Base-by-base conservation (phyloP, 805 yeast genomes). In the Kuraishia piskuri region DNA sequence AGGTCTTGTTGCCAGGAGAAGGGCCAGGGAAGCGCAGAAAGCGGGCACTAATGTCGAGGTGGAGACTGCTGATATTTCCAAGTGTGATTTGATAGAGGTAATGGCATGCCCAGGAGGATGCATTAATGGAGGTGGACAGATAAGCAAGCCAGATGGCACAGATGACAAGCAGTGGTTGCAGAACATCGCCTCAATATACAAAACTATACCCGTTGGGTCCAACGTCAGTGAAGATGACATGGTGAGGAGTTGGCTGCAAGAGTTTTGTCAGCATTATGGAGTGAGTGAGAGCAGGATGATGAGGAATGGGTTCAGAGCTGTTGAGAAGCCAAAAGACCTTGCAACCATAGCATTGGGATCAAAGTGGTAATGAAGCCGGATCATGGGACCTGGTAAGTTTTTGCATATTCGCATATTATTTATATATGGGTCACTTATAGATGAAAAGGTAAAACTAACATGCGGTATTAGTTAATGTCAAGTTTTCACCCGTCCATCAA, bases 61-160 rank as follows among this genome's bases (percentile, higher is more conserved):
- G 6, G 58, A 53, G 19, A 56, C 57, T 12, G 71, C 59, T 1
- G 83, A 83, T 0, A 91, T 92, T 0, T 68, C 79, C 31, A 74
- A 71, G 46, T 84, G 88, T 59, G 94, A 89, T 57, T 88, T 86
- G 59, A 88, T 92, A 5, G 99, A 94, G 62, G 86, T 94, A 48
- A 92, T 90, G 97, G 99, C 99, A 0, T 94, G 99, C 67, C 99
- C 99, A 5, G 90, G 89, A 25, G 99, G 99, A 1, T 94, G 98
- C 63, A 88, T 91, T 54, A 94, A 92, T 63, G 99, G 99, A 10
- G 98, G 99, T 22, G 99, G 99, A 0, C 91, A 90, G 61, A 78
- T 90, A 20, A 76, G 80, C 3, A 74, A 74, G 4, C 80, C 82
- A 0, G 57, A 61, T 1, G 75, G 65, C 3, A 59, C 59, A 0